Conservation (phyloP, 192 early-diverging fungal genomes). For the Coemansia sp. region DNA sequence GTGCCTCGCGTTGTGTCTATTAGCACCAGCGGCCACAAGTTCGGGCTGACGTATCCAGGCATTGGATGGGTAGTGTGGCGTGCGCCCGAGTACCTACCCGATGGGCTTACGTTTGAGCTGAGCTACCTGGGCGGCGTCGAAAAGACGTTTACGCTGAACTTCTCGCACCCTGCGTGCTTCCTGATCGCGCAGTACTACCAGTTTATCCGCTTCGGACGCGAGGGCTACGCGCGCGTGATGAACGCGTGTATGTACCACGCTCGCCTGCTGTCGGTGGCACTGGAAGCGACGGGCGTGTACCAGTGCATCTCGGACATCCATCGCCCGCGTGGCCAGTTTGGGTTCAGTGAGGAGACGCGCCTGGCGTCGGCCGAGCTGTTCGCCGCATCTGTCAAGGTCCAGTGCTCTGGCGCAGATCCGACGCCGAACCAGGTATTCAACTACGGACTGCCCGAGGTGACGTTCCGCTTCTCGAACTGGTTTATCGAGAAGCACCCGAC, state of each 20-base stretch:
- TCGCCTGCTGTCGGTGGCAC: slow-evolving; percentile 52
- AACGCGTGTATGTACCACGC: slow-evolving; percentile 57
- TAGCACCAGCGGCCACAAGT: slow-evolving; percentile 85
- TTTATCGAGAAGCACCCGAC: slow-evolving; percentile 52
- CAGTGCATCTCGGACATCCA: slow-evolving; percentile 65
- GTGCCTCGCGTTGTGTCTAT: slow-evolving; percentile 71
- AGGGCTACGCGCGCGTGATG: slow-evolving; percentile 71
- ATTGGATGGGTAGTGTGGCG: slow-evolving; percentile 84
- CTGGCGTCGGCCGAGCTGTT: slow-evolving; percentile 32
- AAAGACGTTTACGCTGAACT: slow-evolving; percentile 75
- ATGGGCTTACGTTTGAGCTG: slow-evolving; percentile 72
- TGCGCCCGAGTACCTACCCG: slow-evolving; percentile 62
- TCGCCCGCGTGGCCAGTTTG: slow-evolving; percentile 48
- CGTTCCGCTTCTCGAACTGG: slow-evolving; percentile 61
- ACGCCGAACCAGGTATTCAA: slow-evolving; percentile 42
- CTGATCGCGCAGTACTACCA: slow-evolving; percentile 86
- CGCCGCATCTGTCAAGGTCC: background rate
- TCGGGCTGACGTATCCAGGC: slow-evolving; percentile 79
- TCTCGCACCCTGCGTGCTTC: slow-evolving; percentile 68
- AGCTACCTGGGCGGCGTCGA: slow-evolving; percentile 71
- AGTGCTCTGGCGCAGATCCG: slow-evolving; percentile 20
- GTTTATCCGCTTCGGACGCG: slow-evolving; percentile 66
- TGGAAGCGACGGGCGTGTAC: slow-evolving; percentile 62
- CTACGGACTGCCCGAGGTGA: slow-evolving; percentile 60
- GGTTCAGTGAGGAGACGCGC: slow-evolving; percentile 31